Base-by-base conservation (phyloP, 1,284 basidiomycete genomes). In the Leucoagaricus sp. region DNA sequence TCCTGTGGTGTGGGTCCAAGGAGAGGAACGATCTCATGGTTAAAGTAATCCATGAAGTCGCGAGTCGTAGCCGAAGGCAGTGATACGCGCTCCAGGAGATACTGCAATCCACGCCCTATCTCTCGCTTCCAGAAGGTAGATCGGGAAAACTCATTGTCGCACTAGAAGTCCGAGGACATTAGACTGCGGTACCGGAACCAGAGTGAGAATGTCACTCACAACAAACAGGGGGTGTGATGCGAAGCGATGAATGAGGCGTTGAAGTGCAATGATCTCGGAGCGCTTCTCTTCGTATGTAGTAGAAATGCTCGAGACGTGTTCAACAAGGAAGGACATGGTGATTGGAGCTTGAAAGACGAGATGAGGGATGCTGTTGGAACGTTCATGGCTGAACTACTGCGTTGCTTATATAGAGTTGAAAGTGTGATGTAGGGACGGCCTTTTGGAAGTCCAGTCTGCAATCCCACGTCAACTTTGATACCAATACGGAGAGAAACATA, bases 1-100 rank as follows among this genome's bases (percentile, higher is more conserved):
- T 58, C 55, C 9, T 46, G 19, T n/a, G 60, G 60, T 51, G 53
- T 44, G 2, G 60, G 60, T 13, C 60, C 60, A 8, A 61, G 56
- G 4, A 53, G 55, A 19, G 58, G 60, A 25, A 58, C 45, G 9
- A 61, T 51, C 6, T 54, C 50, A 12, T 40, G n/a, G 25, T 49
- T 44, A 21, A 58, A 59, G 34, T 59, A 59, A 12, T 41, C 40
- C 42, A 61, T 47, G 38, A 58, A 59, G 10, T 60, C 58, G 15
- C 29, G 33, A 25, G 42, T n/a, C 15, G 54, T 53, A 6, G 44
- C 21, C 6, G 34, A 7, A 23, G 60, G 49, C 19, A 49, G 45
- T 6, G 60, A 53, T 23, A 58, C 51, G 21, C 55, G 53, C 19
- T 61, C 47, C 12, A 61, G 42, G 8, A 61, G 48, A 26, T 45